phyloP scores from a whole-genome alignment of 805 yeast species.

The Vanderwaltozyma polyspora region DNA sequence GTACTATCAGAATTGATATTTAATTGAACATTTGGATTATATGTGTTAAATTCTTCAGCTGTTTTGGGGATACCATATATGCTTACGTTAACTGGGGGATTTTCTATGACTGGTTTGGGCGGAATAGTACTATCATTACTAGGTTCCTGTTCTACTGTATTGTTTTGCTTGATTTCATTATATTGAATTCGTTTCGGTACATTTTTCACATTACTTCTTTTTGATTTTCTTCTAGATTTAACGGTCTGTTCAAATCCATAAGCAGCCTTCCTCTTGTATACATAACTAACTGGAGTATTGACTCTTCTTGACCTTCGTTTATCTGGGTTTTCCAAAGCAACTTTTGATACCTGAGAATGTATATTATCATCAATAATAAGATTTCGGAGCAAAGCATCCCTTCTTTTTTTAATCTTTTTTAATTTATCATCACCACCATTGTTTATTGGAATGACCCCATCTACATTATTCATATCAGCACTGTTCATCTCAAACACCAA shows the following conservation, averaged over 20 bases:
- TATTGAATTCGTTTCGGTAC: neutral
- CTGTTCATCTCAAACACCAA: neutral
- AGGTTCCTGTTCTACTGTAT: neutral
- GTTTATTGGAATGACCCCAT: neutral
- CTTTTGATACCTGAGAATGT: slow-evolving; percentile 11
- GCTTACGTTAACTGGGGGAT: too few species aligned
- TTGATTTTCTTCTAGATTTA: neutral
- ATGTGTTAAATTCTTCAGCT: neutral
- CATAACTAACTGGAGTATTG: slow-evolving; percentile 2
- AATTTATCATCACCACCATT: neutral
- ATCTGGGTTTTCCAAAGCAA: slow-evolving; percentile 2
- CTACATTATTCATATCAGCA: too few species aligned
- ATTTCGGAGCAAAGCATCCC: slow-evolving; percentile 7
- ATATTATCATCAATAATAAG: slow-evolving; percentile 18
- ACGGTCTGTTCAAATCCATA: neutral
- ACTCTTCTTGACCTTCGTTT: slow-evolving; percentile 2
- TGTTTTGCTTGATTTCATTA: neutral
- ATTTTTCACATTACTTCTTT: neutral
- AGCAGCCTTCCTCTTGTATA: neutral
- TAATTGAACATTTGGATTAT: neutral
- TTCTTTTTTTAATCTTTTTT: neutral
- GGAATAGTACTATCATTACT: too few species aligned
- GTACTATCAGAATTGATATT: neutral
- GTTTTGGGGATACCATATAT: too few species aligned
- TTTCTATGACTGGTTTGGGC: neutral